Conservation (phyloP, 177 flowering plant genomes). For the Telopea speciosissima region DNA sequence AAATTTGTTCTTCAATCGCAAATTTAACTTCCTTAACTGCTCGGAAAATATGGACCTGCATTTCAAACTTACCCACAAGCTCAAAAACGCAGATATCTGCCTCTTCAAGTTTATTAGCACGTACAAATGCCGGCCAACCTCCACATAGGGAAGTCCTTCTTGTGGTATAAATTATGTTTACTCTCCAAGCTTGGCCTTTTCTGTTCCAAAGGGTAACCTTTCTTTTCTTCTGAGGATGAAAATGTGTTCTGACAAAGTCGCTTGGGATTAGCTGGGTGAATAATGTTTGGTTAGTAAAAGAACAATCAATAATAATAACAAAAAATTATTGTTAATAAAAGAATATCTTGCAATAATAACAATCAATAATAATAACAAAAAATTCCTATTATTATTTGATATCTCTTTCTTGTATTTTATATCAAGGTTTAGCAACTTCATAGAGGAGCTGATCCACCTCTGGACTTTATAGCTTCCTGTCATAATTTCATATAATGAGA, state of each 20-base stretch:
- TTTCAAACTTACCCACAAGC: constrained; percentile 4
- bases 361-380: too few relatives aligned
- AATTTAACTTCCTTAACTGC: background rate
- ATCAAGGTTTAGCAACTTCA: too few relatives aligned
- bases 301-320: background rate
- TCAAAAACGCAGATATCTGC: constrained; percentile 10
- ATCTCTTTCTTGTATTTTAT: too few relatives aligned
- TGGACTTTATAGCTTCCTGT: too few relatives aligned
- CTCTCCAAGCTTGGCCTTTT: background rate
- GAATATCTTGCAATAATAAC: too few relatives aligned
- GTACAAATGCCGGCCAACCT: constrained; percentile 8
- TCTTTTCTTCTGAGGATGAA: background rate
- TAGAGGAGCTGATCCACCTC: too few relatives aligned
- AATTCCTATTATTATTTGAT: too few relatives aligned
- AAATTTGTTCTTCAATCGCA: background rate
- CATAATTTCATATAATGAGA: too few relatives aligned
- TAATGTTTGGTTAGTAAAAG: background rate
- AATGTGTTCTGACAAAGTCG: background rate
- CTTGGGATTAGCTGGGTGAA: background rate
- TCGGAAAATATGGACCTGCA: constrained; percentile 6
- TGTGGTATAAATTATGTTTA: background rate
- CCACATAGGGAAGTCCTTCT: background rate
- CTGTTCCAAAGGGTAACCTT: background rate
- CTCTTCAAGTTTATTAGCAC: background rate
- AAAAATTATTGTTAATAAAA: background rate